These are phyloP conservation scores for Corymbia citriodora DNA, from an alignment of 441 rosid genomes.

Conservation along the genomic window DNA sequence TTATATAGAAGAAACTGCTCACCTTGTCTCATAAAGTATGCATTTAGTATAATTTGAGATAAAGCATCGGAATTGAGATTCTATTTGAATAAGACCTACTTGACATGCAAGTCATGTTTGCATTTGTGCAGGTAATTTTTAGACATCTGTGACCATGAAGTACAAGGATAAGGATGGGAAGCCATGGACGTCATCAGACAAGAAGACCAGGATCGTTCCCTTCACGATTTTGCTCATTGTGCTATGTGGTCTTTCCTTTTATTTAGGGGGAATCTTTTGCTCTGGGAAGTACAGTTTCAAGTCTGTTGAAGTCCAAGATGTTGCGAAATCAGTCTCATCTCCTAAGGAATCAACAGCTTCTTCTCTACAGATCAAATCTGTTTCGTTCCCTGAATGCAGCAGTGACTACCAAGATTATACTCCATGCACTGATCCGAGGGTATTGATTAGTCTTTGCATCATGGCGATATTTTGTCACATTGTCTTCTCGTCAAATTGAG, in stretches of 20 bases:
- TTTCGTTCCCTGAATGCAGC: constrained; percentile 74
- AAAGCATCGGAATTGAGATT: neutral
- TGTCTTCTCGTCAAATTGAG: neutral
- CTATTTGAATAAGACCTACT: neutral
- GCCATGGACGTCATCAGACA: constrained; percentile 39
- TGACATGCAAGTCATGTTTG: constrained; percentile 1
- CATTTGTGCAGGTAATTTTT: constrained; percentile 23
- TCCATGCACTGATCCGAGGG: constrained; percentile 97
- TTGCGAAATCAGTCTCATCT: constrained; percentile 37
- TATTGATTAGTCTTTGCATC: constrained; percentile 3
- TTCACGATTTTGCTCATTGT: constrained; percentile 40
- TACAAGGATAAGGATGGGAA: constrained; percentile 62
- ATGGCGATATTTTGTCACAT: neutral
- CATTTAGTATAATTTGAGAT: neutral
- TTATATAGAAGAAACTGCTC: neutral
- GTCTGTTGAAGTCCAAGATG: constrained; percentile 27
- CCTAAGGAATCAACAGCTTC: constrained; percentile 35
- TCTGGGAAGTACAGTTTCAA: constrained; percentile 42
- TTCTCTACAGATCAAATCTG: constrained; percentile 53
- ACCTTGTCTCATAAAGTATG: neutral
- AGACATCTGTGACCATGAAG: constrained; percentile 41
- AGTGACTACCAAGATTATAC: constrained; percentile 86
- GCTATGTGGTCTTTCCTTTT: constrained; percentile 79
- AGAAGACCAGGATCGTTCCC: constrained; percentile 41
- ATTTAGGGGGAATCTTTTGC: constrained; percentile 83